These are phyloP conservation scores for Pseudognaphalium luteoalbum DNA, from an alignment of 129 eudicot species.

Conservation along the genomic window DNA sequence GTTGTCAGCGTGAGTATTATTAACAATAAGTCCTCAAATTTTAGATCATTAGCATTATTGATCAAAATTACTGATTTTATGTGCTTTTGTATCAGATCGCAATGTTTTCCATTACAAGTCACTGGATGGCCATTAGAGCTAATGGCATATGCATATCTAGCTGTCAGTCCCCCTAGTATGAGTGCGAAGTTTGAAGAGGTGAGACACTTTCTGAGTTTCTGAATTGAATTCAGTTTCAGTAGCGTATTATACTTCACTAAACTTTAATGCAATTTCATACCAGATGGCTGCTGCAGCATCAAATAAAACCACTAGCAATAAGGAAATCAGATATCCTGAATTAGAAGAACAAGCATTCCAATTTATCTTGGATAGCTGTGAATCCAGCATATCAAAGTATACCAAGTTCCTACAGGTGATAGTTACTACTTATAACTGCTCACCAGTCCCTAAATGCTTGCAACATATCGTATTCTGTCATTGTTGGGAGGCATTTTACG, in stretches of 20 bases:
- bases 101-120: constrained; percentile 81
- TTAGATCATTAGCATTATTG: background rate
- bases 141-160: constrained; percentile 89
- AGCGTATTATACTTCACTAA: background rate
- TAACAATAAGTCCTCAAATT: background rate
- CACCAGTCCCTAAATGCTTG: background rate
- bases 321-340: constrained; percentile 67
- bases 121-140: constrained; percentile 94
- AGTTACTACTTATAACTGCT: background rate
- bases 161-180: constrained; percentile 88
- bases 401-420: constrained; percentile 85
- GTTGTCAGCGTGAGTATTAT: constrained; percentile 62
- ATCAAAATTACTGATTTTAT: background rate
- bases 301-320: constrained; percentile 49
- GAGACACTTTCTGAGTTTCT: background rate
- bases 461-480: background rate
- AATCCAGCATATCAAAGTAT: constrained; percentile 83
- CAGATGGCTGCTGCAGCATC: constrained; percentile 98
- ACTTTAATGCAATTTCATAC: constrained; percentile 7
- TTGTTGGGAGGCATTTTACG: background rate
- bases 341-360: constrained; percentile 86
- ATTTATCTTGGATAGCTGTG: constrained; percentile 77
- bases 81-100: constrained; percentile 45
- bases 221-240: background rate
- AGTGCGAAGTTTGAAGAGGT: constrained; percentile 72